Evolutionary conservation across 345 rosid genomes (phyloP), one percentile per base, ranked within the genome.

Genomic region (Citrus mangshanensis): DNA sequence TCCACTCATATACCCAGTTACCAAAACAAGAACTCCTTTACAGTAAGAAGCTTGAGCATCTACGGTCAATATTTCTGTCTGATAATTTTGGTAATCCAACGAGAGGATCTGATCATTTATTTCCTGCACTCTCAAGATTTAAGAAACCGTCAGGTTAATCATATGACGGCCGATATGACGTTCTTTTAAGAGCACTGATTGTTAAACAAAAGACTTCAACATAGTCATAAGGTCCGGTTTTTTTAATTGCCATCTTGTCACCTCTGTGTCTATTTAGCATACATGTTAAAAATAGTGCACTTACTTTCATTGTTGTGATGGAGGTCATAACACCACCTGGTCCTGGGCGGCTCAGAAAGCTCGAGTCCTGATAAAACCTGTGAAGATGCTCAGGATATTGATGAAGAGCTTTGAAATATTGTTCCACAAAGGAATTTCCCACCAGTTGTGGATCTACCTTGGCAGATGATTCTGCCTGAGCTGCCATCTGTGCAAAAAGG

Each of bases 61-160:
- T 63, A 93, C 93, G 4, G 95, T 89, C 46, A 84, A 68, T 64
- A 96, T 90, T 83, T 94, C 93, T 12, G 93, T 92, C 8, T 68
- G 71, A 69, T 82, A 83, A 82, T 55, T 88, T 88, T 74, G 88
- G 82, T 82, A 83, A 25, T 87, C 88, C 78, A 88, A 86, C 4
- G 95, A 87, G 66, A 89, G 74, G 78, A 96, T 94, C 93, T 92
- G 91, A 84, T 89, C 90, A 72, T 91, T 86, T 77, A 96, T 96
- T 69, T 88, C 99, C 99, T 95, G 89, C 72, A 12, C 51, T 12
- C 65, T 82, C 67, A 73, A 27, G 9, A 79, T 12, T 46, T 46
- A 59, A 72, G 9, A 30, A 56, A 14, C 18, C 1, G 18, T 46
- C 51, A 46, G 18, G 51, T 13, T 12, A 12, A 46, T 46, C 51